Conservation (phyloP, 768 basidiomycete genomes). For the Xerocomellus amylosporus region DNA sequence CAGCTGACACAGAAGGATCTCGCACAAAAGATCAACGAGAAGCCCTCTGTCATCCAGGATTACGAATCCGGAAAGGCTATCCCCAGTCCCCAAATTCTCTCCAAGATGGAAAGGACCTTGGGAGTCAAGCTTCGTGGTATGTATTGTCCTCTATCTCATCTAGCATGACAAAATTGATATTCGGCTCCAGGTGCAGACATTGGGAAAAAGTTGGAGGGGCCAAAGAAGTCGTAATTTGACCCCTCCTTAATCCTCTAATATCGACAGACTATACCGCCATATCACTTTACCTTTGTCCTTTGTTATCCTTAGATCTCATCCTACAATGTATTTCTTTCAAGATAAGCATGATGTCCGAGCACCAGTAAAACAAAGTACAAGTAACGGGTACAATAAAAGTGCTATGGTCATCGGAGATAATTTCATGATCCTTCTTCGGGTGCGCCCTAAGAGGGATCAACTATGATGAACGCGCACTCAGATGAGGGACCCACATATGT, state of each 20-base stretch:
- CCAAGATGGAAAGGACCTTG: slow-evolving; percentile 83
- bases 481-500: slow-evolving; percentile 57
- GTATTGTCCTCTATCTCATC: slow-evolving; percentile 21
- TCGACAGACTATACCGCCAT: slow-evolving; percentile 27
- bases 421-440: slow-evolving; percentile 31
- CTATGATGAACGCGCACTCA: background rate
- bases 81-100: slow-evolving; percentile 81
- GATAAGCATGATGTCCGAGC: slow-evolving; percentile 4
- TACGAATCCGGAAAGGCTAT: slow-evolving; percentile 88
- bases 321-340: slow-evolving; percentile 23
- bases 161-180: slow-evolving; percentile 1
- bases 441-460: slow-evolving; percentile 29
- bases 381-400: background rate
- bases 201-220: slow-evolving; percentile 81
- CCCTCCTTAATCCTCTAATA: slow-evolving; percentile 35
- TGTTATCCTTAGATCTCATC: slow-evolving; percentile 23
- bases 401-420: background rate
- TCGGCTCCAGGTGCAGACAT: slow-evolving; percentile 61
- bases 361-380: slow-evolving; percentile 2
- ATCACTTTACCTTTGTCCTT: slow-evolving; percentile 14
- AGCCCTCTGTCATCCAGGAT: slow-evolving; percentile 82
- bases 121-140: slow-evolving; percentile 87
- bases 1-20: slow-evolving; percentile 88
- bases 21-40: slow-evolving; percentile 91
- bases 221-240: slow-evolving; percentile 64